Evolutionary conservation across 1,139 yeast species (phyloP), one percentile per base, ranked within the genome.

Genomic region (Saccharomyces pastorianus): DNA sequence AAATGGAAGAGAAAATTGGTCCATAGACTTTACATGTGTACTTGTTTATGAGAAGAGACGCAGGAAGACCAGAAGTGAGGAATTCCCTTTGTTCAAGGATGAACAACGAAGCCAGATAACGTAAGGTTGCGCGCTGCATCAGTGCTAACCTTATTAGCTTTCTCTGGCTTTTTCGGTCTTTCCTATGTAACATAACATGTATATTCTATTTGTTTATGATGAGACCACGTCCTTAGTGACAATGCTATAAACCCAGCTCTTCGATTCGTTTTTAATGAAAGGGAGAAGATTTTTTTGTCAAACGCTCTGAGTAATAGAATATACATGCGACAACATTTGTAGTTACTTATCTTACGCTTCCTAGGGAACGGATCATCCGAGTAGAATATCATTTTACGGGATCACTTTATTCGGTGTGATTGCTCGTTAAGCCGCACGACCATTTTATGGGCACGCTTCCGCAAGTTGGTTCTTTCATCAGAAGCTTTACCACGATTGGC

Each of bases 161-260:
- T 38, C 25, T 17, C 17, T 38, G 44, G 44, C 44, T 38, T 38
- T 38, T 38, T 20, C 25, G 44, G 44, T 38, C 42, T 17, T 38
- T 38, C 44, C 25, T 38, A 20, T 38, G 20, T 17, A 38, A 20
- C n/a, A 38, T 9, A 9, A 9, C 44, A 38, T 38, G 44, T 38
- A 9, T 38, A 38, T 38, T 38, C 44, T 38, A 38, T 38, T 46
- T 64, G 68, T 68, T 66, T 67, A 62, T 71, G 73, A 70, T 71
- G 73, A 70, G 69, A 70, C 64, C 61, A 66, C 58, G 73, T 69
- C 73, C 71, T 66, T 62, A 59, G 70, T 55, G 71, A 66, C 70
- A 64, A 55, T 62, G 70, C 70, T 71, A 71, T 75, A 75, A 75
- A 75, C 79, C 79, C 78, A 75, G 79, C 79, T 75, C 79, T 73